Conservation (phyloP, 2,329 filamentous ascomycete species). For the Ampelomyces quisqualis region DNA sequence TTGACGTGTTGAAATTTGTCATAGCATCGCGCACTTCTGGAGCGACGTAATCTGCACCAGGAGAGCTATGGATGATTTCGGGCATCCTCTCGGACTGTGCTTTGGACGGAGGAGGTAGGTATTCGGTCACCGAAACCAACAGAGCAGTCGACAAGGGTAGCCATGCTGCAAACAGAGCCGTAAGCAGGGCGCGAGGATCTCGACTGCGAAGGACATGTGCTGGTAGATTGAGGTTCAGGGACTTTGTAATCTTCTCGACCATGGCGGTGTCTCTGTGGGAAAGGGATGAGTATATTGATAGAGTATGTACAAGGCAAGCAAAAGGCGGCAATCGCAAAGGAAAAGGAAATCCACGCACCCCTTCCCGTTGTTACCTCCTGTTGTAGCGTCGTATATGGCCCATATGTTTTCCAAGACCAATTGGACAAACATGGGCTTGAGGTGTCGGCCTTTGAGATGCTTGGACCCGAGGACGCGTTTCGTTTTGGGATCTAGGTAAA, state of each 20-base stretch:
- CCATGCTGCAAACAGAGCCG: slow-evolving; percentile 85
- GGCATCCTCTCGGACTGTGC: slow-evolving; percentile 82
- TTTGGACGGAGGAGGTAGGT: slow-evolving; percentile 76
- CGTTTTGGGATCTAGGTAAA: slow-evolving; percentile 93
- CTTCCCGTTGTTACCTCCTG: slow-evolving; percentile 76
- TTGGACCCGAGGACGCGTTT: slow-evolving; percentile 89
- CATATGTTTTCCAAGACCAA: slow-evolving; percentile 93
- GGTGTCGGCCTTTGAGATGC: slow-evolving; percentile 83
- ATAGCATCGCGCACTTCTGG: slow-evolving; percentile 74
- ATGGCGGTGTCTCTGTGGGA: slow-evolving; percentile 67
- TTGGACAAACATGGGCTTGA: slow-evolving; percentile 98
- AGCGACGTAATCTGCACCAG: slow-evolving; percentile 72
- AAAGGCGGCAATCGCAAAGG: slow-evolving; percentile 24
- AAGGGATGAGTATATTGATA: slow-evolving; percentile 46
- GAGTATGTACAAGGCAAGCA: slow-evolving; percentile 37
- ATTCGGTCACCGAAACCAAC: slow-evolving; percentile 90
- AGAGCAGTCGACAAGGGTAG: slow-evolving; percentile 89
- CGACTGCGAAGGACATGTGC: slow-evolving; percentile 81
- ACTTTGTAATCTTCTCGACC: slow-evolving; percentile 93
- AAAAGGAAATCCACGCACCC: slow-evolving; percentile 61
- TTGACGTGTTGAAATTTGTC: slow-evolving; percentile 70
- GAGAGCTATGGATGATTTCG: slow-evolving; percentile 74
- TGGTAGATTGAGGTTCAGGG: slow-evolving; percentile 78
- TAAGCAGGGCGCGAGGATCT: slow-evolving; percentile 80
- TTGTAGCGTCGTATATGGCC: slow-evolving; percentile 91